Evolutionary conservation across 345 rosid species (phyloP).

Genomic region (Pistacia atlantica): DNA sequence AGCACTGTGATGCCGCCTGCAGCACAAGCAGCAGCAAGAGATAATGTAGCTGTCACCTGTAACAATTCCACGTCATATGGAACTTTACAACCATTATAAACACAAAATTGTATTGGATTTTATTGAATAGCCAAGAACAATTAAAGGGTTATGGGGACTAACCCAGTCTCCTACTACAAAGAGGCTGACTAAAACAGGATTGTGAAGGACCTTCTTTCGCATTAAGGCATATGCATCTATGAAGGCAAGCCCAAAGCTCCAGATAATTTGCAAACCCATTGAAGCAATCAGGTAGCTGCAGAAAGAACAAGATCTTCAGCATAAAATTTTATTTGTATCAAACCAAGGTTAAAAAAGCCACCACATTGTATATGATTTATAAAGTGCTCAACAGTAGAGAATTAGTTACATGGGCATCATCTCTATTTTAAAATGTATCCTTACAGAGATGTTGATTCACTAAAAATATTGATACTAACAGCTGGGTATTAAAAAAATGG

Average conservation of each 20-base stretch:
- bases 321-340: not conserved
- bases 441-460: not conserved
- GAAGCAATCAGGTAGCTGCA: conserved; percentile 84
- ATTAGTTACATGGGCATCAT: not conserved
- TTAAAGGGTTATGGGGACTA: conserved; percentile 22
- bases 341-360: not conserved
- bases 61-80: conserved; percentile 12
- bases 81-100: conserved; percentile 7
- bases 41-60: conserved; percentile 67
- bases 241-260: conserved; percentile 81
- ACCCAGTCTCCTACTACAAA: conserved; percentile 95
- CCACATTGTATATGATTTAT: not conserved
- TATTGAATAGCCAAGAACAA: not conserved
- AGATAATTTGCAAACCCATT: conserved; percentile 82
- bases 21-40: conserved; percentile 78
- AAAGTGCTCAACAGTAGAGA: not conserved
- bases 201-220: conserved; percentile 57
- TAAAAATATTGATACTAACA: not conserved
- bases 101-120: not conserved
- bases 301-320: conserved; percentile 10
- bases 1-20: conserved; percentile 63
- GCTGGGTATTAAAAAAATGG: not conserved
- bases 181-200: conserved; percentile 61
- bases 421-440: not conserved
- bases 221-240: conserved; percentile 61